Percentiles rank a stretch among this genome's conserved stretches.
phyloP scores from a whole-genome alignment of 1,284 basidiomycete genomes.

The Sporisorium reilianum region DNA sequence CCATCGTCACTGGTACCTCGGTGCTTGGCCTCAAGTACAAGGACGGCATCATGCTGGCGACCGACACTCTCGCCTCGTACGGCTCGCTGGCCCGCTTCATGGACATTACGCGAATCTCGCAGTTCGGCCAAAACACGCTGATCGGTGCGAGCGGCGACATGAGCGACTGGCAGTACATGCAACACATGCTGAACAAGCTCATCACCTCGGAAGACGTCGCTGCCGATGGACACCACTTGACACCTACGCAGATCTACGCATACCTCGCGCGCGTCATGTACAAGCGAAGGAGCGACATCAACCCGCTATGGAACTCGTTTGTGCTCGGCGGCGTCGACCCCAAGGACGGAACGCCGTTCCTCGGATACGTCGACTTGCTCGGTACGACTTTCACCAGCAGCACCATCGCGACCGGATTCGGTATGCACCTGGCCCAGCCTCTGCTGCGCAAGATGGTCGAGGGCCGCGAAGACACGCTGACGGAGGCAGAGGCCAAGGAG shows the following conservation, averaged over 20 bases:
- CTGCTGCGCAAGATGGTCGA: slow-evolving; percentile 90
- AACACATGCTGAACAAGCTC: slow-evolving; percentile 73
- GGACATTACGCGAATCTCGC: slow-evolving; percentile 87
- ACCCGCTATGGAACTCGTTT: slow-evolving; percentile 96
- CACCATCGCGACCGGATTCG: slow-evolving; percentile 97
- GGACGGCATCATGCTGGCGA: slow-evolving; percentile 98
- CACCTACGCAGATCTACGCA: slow-evolving; percentile 91
- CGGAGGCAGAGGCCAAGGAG: slow-evolving; percentile 82
- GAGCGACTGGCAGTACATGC: slow-evolving; percentile 96
- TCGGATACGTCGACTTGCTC: slow-evolving; percentile 94
- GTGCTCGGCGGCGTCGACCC: slow-evolving; percentile 78
- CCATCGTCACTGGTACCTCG: slow-evolving; percentile 95
- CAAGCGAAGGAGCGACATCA: slow-evolving; percentile 83
- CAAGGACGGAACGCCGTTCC: slow-evolving; percentile 61
- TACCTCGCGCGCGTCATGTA: slow-evolving; percentile 94
- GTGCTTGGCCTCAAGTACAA: slow-evolving; percentile 94
- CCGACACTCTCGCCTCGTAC: slow-evolving; percentile 97
- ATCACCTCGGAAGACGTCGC: slow-evolving; percentile 79
- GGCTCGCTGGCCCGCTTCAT: slow-evolving; percentile 97
- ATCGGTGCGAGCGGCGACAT: slow-evolving; percentile 95
- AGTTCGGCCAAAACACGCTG: slow-evolving; percentile 82
- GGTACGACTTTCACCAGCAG: slow-evolving; percentile 94
- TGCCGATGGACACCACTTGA: slow-evolving; percentile 85
- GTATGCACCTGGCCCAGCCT: slow-evolving; percentile 93
- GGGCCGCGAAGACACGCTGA: slow-evolving; percentile 79